Evolutionary conservation across 371 early-diverging fungal genomes (phyloP), one percentile per base, ranked within the genome.

Genomic region (Rhizopus microsporus): DNA sequence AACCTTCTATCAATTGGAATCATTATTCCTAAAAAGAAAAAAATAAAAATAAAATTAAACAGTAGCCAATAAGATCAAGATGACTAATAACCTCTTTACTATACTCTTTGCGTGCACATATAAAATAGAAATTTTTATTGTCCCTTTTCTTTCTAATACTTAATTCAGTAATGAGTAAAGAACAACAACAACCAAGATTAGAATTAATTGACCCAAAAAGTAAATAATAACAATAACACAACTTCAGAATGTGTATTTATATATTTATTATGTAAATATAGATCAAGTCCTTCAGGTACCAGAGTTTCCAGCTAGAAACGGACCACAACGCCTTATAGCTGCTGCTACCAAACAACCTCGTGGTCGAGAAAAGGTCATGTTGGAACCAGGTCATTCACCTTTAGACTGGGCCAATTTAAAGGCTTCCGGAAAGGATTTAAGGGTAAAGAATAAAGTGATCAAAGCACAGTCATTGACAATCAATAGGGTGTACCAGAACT

Each of bases 351-450:
- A 64, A 53, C 78, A 74, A 54, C 75, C 81, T 12, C 78, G 78
- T 60, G 61, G 71, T 49, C 78, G 94, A 29, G 77, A 81, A 60
- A 97, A 97, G 72, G 86, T 94, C 4, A 83, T 85, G 13, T 77
- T 96, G 4, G 90, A 83, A 57, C 94, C 95, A 0, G 97, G 97
- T 0, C 89, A 91, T 65, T 96, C 96, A 4, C 84, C 96, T 32
- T 66, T 94, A 31, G 96, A 97, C 75, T 96, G 98, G 98, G 93
- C 93, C n/a, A 76, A 85, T 31, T 76, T 95, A 4, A 88, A 84
- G 39, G 66, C 67, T 9, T 91, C 93, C 2, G 93, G 91, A 12
- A 69, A 81, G 40, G 85, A 93, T 69, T 75, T 93, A n/a, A 74
- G 91, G 53, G 91, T 86, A 83, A 57, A 58, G 34, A 15, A 17